Evolutionary conservation across 208 protist species (phyloP), one percentile per base, ranked within the genome.

Genomic region (Crithidia thermophila): DNA sequence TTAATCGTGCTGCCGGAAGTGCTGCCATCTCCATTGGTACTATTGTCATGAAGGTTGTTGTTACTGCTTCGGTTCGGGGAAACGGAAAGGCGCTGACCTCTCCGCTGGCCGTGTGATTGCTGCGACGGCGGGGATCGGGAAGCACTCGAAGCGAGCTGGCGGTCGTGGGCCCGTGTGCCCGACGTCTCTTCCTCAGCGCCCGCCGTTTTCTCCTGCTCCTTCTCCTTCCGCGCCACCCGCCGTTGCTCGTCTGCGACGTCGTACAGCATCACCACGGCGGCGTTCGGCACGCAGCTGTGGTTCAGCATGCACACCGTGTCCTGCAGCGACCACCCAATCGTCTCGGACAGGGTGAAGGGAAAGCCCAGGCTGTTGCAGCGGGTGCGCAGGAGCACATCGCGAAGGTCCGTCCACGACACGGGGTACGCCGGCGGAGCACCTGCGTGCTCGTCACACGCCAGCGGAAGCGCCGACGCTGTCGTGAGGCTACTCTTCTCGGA

Each of bases 281-380:
- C 84, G 55, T 91, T 93, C 18, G 89, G 86, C 36, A 66, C 45
- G 64, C 89, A 95, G 72, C 81, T 88, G 80, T 95, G 89, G 68
- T 95, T 95, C 59, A 93, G 68, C 86, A 93, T 92, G 64, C 85
- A 91, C 42, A 90, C 55, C 18, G 75, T 75, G 45, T 69, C 62
- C 58, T 93, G 72, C 59, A 95, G 67, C 25, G 84, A 76, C 87
- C 89, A 95, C 10, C 89, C 89, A 10, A 83, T 72, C 14, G 89
- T 95, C 27, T 84, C 73, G 21, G 67, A 33, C 6, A 79, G 33
- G 31, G 72, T 86, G 65, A 93, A 95, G 1, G 89, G 89, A 40
- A 91, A 95, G 25, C 89, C 89, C 36, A 95, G 65, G 61, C 83
- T 90, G 73, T 95, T 95, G 60, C 76, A 84, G 47, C 82, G 79